A percentile compares a stretch with the other conserved stretches of the same genome.
Conservation (phyloP, 108 stramenopile genomes). For the Craspedostauros australis region DNA sequence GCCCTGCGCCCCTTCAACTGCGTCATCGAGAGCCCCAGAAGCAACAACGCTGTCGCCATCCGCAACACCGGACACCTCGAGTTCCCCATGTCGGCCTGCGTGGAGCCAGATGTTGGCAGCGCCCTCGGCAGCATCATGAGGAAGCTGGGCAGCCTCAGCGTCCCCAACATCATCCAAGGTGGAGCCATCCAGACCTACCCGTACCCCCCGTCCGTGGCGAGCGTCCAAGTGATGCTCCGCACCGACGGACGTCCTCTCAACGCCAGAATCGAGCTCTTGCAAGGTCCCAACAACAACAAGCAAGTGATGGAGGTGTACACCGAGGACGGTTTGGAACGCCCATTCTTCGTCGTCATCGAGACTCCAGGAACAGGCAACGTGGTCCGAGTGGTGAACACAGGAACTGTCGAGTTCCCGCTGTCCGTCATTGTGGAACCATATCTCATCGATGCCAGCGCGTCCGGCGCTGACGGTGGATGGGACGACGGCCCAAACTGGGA, state of each 20-base stretch:
- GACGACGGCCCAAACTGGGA: too few species aligned
- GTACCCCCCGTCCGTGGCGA: slow-evolving; percentile 61
- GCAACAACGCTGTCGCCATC: slow-evolving; percentile 66
- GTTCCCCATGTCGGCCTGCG: slow-evolving; percentile 65
- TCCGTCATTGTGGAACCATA: slow-evolving; percentile 67
- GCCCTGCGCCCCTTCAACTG: slow-evolving; percentile 64
- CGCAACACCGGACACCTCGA: slow-evolving; percentile 74
- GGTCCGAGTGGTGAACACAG: slow-evolving; percentile 74
- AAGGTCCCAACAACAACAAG: slow-evolving; percentile 87
- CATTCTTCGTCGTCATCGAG: slow-evolving; percentile 73
- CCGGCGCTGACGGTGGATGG: too few species aligned
- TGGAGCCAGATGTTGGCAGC: slow-evolving; percentile 35
- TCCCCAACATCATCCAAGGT: slow-evolving; percentile 61
- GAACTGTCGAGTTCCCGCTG: slow-evolving; percentile 77
- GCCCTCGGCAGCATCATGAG: not conserved
- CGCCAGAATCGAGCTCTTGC: slow-evolving; percentile 70
- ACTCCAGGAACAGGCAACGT: slow-evolving; percentile 77
- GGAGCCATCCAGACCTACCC: slow-evolving; percentile 69
- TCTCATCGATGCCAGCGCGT: slow-evolving; percentile 36
- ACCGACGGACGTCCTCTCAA: slow-evolving; percentile 80
- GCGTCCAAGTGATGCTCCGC: slow-evolving; percentile 56
- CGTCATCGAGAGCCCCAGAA: slow-evolving; percentile 63
- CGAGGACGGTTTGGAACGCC: slow-evolving; percentile 76
- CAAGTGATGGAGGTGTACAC: slow-evolving; percentile 81
- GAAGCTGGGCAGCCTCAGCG: slow-evolving; percentile 7